Evolutionary conservation across 108 stramenopile species (phyloP).

Genomic region (Nitzschia inconspicua): DNA sequence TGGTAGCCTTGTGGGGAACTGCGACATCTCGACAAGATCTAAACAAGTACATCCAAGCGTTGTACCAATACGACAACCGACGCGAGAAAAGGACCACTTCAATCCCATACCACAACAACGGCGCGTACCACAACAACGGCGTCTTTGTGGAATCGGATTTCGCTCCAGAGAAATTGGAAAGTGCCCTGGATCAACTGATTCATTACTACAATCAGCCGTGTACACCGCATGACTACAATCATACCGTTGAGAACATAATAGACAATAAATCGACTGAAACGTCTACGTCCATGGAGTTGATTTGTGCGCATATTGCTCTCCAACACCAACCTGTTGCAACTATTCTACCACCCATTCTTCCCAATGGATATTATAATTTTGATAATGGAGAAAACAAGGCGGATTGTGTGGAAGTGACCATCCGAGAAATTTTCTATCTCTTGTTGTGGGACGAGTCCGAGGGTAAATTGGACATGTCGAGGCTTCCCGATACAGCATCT

Average conservation of each 20-base stretch:
- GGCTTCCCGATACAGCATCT: conserved; percentile 24
- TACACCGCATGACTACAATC: not conserved
- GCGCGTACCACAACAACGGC: too few relatives aligned
- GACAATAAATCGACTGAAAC: not conserved
- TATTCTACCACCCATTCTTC: conserved; percentile 23
- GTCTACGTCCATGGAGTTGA: conserved; percentile 15
- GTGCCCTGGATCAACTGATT: not conserved
- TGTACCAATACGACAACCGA: too few relatives aligned
- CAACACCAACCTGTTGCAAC: not conserved
- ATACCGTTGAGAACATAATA: too few relatives aligned
- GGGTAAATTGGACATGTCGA: conserved; percentile 9
- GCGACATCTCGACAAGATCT: too few relatives aligned
- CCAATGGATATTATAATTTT: conserved; percentile 31
- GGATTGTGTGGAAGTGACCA: conserved; percentile 37
- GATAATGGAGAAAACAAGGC: conserved; percentile 19
- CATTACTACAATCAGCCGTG: not conserved
- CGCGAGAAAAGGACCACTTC: too few relatives aligned
- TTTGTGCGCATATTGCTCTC: conserved; percentile 21
- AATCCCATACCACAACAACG: too few relatives aligned
- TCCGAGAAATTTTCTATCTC: conserved; percentile 28
- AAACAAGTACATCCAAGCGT: too few relatives aligned
- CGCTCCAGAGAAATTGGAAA: not conserved
- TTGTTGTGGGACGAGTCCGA: conserved; percentile 29
- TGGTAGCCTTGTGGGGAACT: conserved; percentile 22
- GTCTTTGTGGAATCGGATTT: conserved; percentile 1